Base-by-base conservation (phyloP, 768 basidiomycete genomes). In the Suillus bovinus region DNA sequence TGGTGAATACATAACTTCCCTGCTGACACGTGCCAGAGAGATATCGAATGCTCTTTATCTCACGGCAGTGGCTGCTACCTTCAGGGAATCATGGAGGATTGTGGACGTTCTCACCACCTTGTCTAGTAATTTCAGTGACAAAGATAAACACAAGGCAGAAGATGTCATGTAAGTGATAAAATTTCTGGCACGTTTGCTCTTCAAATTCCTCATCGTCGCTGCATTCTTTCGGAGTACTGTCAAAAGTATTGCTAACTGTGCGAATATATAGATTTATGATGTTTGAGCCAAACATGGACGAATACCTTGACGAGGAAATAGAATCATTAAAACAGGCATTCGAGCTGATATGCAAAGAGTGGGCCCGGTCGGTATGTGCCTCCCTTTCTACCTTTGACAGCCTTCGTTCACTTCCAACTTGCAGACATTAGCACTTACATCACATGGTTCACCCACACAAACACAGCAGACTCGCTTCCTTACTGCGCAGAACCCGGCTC, bases 201-300 rank as follows among this genome's bases (percentile, higher is more conserved):
- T 29, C 66, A 54, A 64, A 68, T 49, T 13, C 33, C 52, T 61
- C 41, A 22, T 57, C 62, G 58, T 55, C 66, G 60, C 62, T 46
- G 13, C 47, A 9, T 11, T 42, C 59, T 34, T 13, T 22, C 20
- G 52, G 16, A 5, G 31, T 16, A 53, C 64, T n/a, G 66, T 49
- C 16, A 20, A 22, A 31, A n/a, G 52, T 22, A 20, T 46, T 10
- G 20, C 56, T 61, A 27, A 62, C 16, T n/a, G 9, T 55, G 56
- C 11, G 24, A 61, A 54, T 64, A 11, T 61, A 27, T 67, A 96
- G 94, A 14, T 96, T 93, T 73, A 85, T 83, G 52, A 97, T 98
- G 94, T 99, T 98, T 67, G 96, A 99, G 74, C 80, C 84, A 11
- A 91, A 96, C 72, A 97, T 99, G 93, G 96, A 97, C 71, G 96